A percentile compares a stretch with the other conserved stretches of the same genome.
Conservation (phyloP, 208 protist species). For the Balamuthia mandrillaris region DNA sequence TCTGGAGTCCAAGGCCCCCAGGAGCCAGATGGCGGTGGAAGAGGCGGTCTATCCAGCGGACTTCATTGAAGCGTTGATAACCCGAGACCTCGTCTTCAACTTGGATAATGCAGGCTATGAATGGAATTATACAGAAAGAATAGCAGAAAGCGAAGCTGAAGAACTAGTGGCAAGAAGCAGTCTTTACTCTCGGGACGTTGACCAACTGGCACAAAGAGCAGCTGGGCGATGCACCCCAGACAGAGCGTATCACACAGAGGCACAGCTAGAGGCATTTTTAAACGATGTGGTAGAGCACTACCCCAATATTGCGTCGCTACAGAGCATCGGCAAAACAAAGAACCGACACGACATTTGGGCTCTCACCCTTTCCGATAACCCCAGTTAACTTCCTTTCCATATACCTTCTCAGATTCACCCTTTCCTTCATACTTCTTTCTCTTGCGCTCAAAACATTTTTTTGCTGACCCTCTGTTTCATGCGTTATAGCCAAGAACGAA, state of each 20-base stretch:
- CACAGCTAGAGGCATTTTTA: background rate
- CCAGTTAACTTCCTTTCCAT: background rate
- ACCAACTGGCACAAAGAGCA: no score
- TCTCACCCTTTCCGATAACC: background rate
- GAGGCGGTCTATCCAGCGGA: no score
- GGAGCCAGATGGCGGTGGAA: no score
- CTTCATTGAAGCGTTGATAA: no score
- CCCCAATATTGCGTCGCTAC: background rate
- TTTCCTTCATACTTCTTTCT: background rate
- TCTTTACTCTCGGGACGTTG: no score
- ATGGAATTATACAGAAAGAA: no score
- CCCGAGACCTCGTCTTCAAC: no score
- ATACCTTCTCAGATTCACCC: background rate
- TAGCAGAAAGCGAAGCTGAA: no score
- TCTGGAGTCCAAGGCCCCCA: no score
- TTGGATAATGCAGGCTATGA: no score
- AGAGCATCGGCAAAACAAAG: background rate
- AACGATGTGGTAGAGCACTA: background rate
- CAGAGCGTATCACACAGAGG: background rate
- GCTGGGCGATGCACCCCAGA: no score
- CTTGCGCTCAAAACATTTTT: background rate
- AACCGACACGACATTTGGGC: background rate
- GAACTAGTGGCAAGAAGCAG: no score
- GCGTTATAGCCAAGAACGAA: background rate
- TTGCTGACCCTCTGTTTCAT: background rate